Percentiles rank a stretch among this genome's conserved stretches.
Conservation (phyloP, 768 basidiomycete genomes). For the Candolleomyces aberdarensis region DNA sequence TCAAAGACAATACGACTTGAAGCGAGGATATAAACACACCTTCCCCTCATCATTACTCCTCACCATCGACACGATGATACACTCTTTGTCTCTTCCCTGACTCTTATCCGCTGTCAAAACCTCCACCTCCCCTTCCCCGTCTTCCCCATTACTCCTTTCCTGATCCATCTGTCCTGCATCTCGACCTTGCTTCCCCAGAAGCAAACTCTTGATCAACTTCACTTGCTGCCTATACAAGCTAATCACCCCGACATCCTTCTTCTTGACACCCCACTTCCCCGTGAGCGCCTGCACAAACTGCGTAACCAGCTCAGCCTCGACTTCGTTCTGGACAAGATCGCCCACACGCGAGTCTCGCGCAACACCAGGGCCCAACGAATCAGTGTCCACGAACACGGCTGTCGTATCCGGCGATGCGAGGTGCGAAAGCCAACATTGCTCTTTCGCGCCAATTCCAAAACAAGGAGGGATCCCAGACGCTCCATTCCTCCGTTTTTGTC, state of each 20-base stretch:
- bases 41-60: constrained; percentile 76
- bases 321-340: constrained; percentile 85
- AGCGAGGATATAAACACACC: constrained; percentile 44
- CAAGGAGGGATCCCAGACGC: not conserved
- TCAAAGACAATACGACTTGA: not conserved
- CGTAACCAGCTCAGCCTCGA: constrained; percentile 67
- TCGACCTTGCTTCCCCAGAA: constrained; percentile 36
- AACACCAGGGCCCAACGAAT: constrained; percentile 47
- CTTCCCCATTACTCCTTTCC: not conserved
- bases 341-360: constrained; percentile 80
- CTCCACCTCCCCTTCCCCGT: constrained; percentile 49
- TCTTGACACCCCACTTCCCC: constrained; percentile 51
- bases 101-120: constrained; percentile 90
- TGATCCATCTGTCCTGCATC: not conserved
- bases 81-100: constrained; percentile 95
- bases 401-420: constrained; percentile 47
- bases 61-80: constrained; percentile 90
- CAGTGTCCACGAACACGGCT: constrained; percentile 94
- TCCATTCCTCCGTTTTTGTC: not conserved
- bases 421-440: not conserved
- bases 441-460: not conserved
- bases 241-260: constrained; percentile 81
- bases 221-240: constrained; percentile 95
- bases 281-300: constrained; percentile 70
- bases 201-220: constrained; percentile 73